Conservation (phyloP, 352 stramenopile species). For the Phytophthora fragariaefolia region DNA sequence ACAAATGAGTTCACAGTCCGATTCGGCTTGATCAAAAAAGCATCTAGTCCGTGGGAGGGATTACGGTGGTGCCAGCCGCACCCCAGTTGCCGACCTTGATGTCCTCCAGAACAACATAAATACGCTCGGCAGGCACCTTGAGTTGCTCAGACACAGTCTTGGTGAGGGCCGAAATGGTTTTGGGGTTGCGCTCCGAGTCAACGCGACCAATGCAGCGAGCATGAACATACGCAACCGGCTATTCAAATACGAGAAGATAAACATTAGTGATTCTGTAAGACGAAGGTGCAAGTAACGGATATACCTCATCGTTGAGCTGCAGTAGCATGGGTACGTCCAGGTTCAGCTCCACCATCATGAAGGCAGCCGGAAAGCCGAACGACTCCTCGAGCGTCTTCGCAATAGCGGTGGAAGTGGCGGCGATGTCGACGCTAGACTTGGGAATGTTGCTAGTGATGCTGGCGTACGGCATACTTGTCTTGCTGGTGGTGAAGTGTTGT, state of each 20-base stretch:
- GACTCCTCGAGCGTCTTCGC: constrained; percentile 47
- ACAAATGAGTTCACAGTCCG: too few species aligned
- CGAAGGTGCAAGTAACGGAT: constrained; percentile 1
- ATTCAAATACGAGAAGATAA: background rate
- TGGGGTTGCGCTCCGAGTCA: constrained; percentile 43
- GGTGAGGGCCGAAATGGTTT: constrained; percentile 21
- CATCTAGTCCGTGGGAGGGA: background rate
- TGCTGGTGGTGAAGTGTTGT: background rate
- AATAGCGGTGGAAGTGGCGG: constrained; percentile 33
- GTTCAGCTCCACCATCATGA: constrained; percentile 54
- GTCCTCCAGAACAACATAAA: background rate
- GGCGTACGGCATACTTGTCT: constrained; percentile 52
- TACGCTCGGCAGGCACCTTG: background rate
- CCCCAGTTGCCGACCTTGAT: background rate
- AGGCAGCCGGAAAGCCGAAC: constrained; percentile 38
- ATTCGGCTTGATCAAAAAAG: too few species aligned
- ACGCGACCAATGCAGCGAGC: constrained; percentile 29
- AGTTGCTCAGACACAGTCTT: constrained; percentile 16
- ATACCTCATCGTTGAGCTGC: constrained; percentile 35
- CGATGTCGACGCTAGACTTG: constrained; percentile 40
- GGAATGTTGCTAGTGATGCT: constrained; percentile 51
- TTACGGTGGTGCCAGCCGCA: background rate
- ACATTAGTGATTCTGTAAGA: background rate
- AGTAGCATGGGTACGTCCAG: constrained; percentile 45
- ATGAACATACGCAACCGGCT: constrained; percentile 54